A percentile compares a stretch with the other conserved stretches of the same genome.
Conservation (phyloP, 192 early-diverging fungal species). For the Coemansia erecta region DNA sequence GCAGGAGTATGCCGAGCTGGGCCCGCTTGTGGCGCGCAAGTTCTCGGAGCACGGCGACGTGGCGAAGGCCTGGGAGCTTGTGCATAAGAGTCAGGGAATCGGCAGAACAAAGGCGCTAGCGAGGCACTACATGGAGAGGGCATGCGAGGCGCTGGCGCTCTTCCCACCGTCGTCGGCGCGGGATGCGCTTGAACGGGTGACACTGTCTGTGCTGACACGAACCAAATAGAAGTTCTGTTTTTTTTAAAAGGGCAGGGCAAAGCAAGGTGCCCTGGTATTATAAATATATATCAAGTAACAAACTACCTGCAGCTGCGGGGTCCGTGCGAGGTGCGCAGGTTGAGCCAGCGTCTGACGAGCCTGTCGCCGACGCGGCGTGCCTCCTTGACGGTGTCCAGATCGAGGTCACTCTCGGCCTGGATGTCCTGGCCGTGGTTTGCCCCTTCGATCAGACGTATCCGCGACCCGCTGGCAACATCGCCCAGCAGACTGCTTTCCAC, state of each 20-base stretch:
- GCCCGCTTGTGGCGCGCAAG: slow-evolving; percentile 81
- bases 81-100: slow-evolving; percentile 77
- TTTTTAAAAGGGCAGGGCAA: neutral
- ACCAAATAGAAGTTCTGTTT: slow-evolving; percentile 58
- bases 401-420: neutral
- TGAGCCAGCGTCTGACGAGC: slow-evolving; percentile 4
- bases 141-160: slow-evolving; percentile 63
- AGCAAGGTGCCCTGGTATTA: neutral
- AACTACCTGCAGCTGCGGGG: neutral
- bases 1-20: slow-evolving; percentile 81
- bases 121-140: slow-evolving; percentile 68
- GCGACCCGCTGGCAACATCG: neutral
- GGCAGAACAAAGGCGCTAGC: slow-evolving; percentile 74
- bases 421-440: slow-evolving; percentile 43
- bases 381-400: slow-evolving; percentile 1
- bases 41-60: slow-evolving; percentile 78
- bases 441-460: slow-evolving; percentile 21
- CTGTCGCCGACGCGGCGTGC: slow-evolving; percentile 2
- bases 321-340: too few relatives aligned
- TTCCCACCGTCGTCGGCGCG: slow-evolving; percentile 75
- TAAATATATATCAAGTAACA: neutral
- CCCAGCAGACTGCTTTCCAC: slow-evolving; percentile 15
- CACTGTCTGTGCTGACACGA: slow-evolving; percentile 77
- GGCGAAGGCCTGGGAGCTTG: slow-evolving; percentile 69
- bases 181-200: slow-evolving; percentile 75